Conservation (phyloP, 164 flowering plant species). For the Santalum album region DNA sequence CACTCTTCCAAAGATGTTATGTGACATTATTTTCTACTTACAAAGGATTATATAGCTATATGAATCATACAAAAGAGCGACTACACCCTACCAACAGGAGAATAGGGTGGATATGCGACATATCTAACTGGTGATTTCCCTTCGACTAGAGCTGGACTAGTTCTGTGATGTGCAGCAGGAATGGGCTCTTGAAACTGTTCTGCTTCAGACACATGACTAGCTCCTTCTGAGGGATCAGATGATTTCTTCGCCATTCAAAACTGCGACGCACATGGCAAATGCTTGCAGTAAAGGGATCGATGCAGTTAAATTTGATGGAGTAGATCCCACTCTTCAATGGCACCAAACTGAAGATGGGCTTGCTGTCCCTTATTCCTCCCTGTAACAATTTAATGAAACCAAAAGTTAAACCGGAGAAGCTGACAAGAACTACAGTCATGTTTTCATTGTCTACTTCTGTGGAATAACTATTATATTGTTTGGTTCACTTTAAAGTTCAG, state of each 20-base stretch:
- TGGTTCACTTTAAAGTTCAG: no score
- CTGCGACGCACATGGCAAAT: constrained; percentile 57
- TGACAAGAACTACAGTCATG: not conserved
- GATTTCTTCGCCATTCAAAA: constrained; percentile 31
- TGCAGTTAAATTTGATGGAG: constrained; percentile 44
- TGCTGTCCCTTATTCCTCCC: constrained; percentile 35
- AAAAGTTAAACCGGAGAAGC: not conserved
- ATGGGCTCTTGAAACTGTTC: constrained; percentile 15
- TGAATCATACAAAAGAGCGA: no score
- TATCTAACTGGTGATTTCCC: constrained; percentile 24
- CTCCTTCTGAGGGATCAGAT: constrained; percentile 17
- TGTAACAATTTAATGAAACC: constrained; percentile 11
- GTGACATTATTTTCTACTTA: no score
- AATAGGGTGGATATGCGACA: constrained; percentile 52
- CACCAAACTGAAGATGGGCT: constrained; percentile 45
- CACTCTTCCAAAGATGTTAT: no score
- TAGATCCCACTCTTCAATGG: constrained; percentile 41
- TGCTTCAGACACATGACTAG: constrained; percentile 10
- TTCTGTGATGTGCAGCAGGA: constrained; percentile 7
- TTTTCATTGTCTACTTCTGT: no score
- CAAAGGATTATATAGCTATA: no score
- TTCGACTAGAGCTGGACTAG: constrained; percentile 8
- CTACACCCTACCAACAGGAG: constrained; percentile 72
- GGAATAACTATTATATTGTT: no score
- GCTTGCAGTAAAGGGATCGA: constrained; percentile 64